Evolutionary conservation across 176 grass and related monocot genomes (phyloP).

Genomic region (Lolium rigidum): DNA sequence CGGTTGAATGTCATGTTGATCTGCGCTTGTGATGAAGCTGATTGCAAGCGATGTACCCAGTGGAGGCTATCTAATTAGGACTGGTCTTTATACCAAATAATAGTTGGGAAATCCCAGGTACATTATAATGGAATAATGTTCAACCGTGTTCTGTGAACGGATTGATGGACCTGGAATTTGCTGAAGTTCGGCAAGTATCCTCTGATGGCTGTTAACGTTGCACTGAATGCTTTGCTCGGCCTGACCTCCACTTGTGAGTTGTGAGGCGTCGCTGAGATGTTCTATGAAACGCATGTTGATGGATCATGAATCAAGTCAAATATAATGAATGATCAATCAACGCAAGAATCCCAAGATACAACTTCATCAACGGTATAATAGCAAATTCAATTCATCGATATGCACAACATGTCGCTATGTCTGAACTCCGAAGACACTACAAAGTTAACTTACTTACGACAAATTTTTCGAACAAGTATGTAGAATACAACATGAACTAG

Average conservation of each 20-base stretch:
- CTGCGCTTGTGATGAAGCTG: background rate
- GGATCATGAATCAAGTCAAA: background rate
- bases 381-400: too few species aligned
- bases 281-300: too few species aligned
- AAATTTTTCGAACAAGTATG: background rate
- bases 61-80: background rate
- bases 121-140: conserved; percentile 23
- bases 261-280: too few species aligned
- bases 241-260: too few species aligned
- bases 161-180: background rate
- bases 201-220: too few species aligned
- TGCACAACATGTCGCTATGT: background rate
- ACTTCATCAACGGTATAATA: background rate
- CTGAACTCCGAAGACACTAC: background rate
- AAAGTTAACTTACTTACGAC: background rate
- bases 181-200: too few species aligned
- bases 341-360: background rate
- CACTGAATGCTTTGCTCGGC: too few species aligned
- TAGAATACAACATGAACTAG: too few species aligned
- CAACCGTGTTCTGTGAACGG: conserved; percentile 8
- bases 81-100: background rate
- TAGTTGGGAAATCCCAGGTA: background rate
- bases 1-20: conserved; percentile 15
- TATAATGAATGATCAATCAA: background rate
- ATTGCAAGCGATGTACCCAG: background rate